Evolutionary conservation across 306 rosid genomes (phyloP).

Genomic region (Lagenaria siceraria): DNA sequence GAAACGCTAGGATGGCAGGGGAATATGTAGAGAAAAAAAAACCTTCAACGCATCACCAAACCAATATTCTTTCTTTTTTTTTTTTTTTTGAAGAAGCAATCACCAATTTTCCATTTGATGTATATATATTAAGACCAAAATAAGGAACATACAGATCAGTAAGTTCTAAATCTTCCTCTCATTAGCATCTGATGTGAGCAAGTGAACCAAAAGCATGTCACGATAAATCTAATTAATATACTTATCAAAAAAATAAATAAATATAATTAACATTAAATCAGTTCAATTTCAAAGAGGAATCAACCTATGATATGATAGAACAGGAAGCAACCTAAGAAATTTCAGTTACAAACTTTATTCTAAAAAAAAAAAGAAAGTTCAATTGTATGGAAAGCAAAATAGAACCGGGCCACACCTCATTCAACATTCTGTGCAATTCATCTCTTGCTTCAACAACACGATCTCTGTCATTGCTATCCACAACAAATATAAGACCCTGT

Average conservation of each 20-base stretch:
- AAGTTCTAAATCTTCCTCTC: neutral
- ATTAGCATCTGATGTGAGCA: neutral
- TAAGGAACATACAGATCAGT: neutral
- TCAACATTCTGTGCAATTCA: constrained; percentile 75
- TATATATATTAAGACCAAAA: neutral
- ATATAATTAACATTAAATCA: neutral
- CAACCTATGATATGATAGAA: no score
- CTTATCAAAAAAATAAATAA: neutral
- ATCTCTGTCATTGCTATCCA: constrained; percentile 67
- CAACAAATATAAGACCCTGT: constrained; percentile 70
- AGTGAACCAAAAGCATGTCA: neutral
- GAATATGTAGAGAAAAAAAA: neutral
- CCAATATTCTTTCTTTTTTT: no score
- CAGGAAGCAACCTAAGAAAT: neutral
- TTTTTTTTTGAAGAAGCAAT: no score
- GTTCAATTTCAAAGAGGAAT: neutral
- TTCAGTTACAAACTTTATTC: neutral
- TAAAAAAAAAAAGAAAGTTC: neutral
- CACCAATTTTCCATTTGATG: neutral
- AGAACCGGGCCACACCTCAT: constrained; percentile 37
- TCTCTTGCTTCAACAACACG: constrained; percentile 72
- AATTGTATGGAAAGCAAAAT: neutral
- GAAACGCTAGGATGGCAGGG: neutral
- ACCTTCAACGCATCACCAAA: neutral
- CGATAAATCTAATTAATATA: neutral